Evolutionary conservation across 2,329 filamentous ascomycete species (phyloP).

Genomic region (Didymella glomerata): DNA sequence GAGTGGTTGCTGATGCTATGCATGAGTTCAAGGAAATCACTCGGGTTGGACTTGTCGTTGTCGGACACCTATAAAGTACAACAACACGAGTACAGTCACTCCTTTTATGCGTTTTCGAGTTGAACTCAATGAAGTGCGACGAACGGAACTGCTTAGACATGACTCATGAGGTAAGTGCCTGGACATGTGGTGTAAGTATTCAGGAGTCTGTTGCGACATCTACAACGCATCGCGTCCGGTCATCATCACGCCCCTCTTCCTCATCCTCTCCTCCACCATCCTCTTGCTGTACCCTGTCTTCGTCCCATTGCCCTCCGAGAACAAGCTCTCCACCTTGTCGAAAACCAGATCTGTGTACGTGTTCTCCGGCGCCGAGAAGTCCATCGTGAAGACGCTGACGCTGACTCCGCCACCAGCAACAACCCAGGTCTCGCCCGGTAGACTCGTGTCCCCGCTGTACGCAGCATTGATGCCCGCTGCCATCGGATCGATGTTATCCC

Average conservation of each 20-base stretch:
- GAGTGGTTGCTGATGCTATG: too few relatives aligned
- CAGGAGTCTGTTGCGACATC: background rate
- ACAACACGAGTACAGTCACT: too few relatives aligned
- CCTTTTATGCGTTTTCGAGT: too few relatives aligned
- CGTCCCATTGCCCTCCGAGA: conserved; percentile 17
- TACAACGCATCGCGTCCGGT: conserved; percentile 17
- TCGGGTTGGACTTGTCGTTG: too few relatives aligned
- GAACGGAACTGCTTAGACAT: background rate
- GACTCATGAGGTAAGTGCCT: background rate
- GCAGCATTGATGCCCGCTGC: conserved; percentile 62
- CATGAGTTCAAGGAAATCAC: too few relatives aligned
- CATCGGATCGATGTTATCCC: conserved; percentile 59
- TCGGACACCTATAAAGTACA: too few relatives aligned
- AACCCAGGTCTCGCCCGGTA: conserved; percentile 62
- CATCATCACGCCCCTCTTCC: conserved; percentile 28
- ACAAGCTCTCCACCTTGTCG: conserved; percentile 25
- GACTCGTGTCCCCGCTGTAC: conserved; percentile 61
- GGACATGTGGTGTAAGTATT: background rate
- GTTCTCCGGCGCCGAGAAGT: conserved; percentile 59
- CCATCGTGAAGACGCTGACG: conserved; percentile 60
- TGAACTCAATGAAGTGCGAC: too few relatives aligned
- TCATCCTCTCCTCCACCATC: conserved; percentile 30
- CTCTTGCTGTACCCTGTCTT: conserved; percentile 26
- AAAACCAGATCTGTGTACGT: conserved; percentile 36
- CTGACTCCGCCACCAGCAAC: conserved; percentile 55